phyloP scores from a whole-genome alignment of 2,329 filamentous ascomycete species.

The Colletotrichum lupini region DNA sequence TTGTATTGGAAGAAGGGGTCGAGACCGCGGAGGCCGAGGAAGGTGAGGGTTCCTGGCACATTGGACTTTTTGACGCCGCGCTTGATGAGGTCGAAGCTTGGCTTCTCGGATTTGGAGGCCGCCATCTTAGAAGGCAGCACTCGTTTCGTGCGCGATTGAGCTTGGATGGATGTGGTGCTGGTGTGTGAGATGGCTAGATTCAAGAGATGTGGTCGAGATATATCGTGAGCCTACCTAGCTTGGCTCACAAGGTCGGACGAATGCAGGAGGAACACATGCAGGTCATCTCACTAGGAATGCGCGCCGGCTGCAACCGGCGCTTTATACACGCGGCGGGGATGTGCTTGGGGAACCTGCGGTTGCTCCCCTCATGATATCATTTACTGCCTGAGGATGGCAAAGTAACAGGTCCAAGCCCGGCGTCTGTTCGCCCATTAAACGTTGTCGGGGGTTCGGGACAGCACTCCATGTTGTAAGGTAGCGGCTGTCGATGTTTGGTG shows the following conservation, averaged over 20 bases:
- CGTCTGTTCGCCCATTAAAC: neutral
- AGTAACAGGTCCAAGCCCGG: neutral
- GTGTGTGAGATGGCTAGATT: neutral
- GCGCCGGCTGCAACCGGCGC: neutral
- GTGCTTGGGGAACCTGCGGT: constrained; percentile 11
- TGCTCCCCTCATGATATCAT: neutral
- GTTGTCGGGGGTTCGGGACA: neutral
- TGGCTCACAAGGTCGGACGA: neutral
- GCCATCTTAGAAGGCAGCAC: constrained; percentile 13
- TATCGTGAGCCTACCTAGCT: neutral
- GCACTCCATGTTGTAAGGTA: neutral
- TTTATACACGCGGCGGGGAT: neutral
- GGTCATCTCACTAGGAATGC: neutral
- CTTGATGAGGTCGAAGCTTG: constrained; percentile 46
- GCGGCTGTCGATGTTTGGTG: neutral
- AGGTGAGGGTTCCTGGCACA: constrained; percentile 48
- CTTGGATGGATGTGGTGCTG: neutral
- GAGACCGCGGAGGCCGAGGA: constrained; percentile 51
- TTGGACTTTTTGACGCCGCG: constrained; percentile 50
- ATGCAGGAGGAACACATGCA: neutral
- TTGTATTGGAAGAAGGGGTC: constrained; percentile 47
- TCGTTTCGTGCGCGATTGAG: neutral
- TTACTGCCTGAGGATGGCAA: neutral
- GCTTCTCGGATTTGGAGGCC: constrained; percentile 9
- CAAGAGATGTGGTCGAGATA: neutral